phyloP scores from a whole-genome alignment of 73 alveolate genomes.

The Uronychia setigera region DNA sequence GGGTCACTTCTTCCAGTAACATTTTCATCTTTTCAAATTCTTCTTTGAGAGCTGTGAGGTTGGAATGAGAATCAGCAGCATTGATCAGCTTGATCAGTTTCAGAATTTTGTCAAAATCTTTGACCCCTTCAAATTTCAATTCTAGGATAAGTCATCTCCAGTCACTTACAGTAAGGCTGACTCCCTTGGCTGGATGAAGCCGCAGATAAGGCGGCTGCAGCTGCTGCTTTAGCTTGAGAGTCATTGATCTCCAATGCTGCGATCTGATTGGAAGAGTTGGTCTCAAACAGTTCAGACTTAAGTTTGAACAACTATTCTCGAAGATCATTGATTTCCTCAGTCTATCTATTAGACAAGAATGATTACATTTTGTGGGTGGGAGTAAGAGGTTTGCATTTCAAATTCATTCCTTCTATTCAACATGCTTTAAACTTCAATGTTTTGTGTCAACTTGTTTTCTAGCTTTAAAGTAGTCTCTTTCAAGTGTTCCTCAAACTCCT shows the following conservation, averaged over 20 bases:
- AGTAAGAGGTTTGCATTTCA: background rate
- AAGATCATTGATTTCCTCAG: slow-evolving; percentile 17
- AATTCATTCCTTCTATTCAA: background rate
- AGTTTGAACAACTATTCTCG: slow-evolving; percentile 14
- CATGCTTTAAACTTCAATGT: slow-evolving; percentile 12
- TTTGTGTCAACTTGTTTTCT: slow-evolving; percentile 20
- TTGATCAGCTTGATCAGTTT: slow-evolving; percentile 25
- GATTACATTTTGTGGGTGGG: background rate
- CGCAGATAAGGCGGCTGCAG: too few species aligned
- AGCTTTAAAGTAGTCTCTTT: slow-evolving; percentile 20
- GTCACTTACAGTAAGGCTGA: background rate
- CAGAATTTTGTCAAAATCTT: slow-evolving; percentile 31
- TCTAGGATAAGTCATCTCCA: background rate
- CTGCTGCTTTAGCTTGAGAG: too few species aligned
- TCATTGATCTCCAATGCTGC: slow-evolving; percentile 14
- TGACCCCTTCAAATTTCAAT: background rate
- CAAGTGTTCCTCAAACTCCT: slow-evolving; percentile 27
- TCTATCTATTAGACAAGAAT: background rate
- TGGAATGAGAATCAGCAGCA: slow-evolving; percentile 27
- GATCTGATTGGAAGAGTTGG: slow-evolving; percentile 36
- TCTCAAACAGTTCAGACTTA: slow-evolving; percentile 14
- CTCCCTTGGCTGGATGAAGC: background rate
- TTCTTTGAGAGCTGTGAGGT: slow-evolving; percentile 23
- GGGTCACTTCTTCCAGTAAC: slow-evolving; percentile 17
- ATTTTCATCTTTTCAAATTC: slow-evolving; percentile 29